phyloP scores from a whole-genome alignment of 441 rosid species.

The Gossypium schwendimanii region DNA sequence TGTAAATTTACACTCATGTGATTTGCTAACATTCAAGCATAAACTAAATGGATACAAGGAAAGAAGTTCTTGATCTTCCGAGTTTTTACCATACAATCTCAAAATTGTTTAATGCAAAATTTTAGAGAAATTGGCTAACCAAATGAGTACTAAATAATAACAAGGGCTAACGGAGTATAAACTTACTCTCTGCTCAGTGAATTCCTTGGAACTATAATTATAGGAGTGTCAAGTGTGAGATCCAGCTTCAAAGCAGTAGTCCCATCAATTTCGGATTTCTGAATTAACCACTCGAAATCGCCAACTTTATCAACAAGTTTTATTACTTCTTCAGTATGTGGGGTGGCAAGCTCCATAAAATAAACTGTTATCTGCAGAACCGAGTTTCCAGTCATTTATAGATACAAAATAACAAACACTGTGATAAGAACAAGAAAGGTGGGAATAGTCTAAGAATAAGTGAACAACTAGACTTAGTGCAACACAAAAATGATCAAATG shows the following conservation, averaged over 20 bases:
- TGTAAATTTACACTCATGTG: neutral
- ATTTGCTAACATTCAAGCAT: neutral
- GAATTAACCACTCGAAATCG: conserved; percentile 93
- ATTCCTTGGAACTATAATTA: conserved; percentile 81
- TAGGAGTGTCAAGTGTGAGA: conserved; percentile 89
- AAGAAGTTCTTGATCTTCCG: neutral
- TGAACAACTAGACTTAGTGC: neutral
- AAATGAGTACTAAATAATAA: neutral
- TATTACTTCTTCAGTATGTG: conserved; percentile 90
- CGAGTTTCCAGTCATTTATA: conserved; percentile 12
- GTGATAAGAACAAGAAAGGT: neutral
- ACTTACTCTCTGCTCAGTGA: conserved; percentile 90
- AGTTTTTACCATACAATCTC: conserved; percentile 8
- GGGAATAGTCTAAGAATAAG: neutral
- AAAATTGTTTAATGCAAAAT: neutral
- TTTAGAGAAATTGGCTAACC: conserved; percentile 10
- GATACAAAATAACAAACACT: conserved; percentile 12
- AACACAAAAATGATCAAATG: neutral
- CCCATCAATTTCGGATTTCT: conserved; percentile 96
- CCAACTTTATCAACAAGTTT: conserved; percentile 98
- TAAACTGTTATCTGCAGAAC: conserved; percentile 74
- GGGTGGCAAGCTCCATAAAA: conserved; percentile 96
- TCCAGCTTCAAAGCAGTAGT: conserved; percentile 88
- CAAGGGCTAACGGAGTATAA: conserved; percentile 12
- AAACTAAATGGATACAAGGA: neutral